Percentiles rank a stretch among this genome's conserved stretches.
Evolutionary conservation across 441 rosid species (phyloP).

Genomic region (Pelargonium fulgidum): DNA sequence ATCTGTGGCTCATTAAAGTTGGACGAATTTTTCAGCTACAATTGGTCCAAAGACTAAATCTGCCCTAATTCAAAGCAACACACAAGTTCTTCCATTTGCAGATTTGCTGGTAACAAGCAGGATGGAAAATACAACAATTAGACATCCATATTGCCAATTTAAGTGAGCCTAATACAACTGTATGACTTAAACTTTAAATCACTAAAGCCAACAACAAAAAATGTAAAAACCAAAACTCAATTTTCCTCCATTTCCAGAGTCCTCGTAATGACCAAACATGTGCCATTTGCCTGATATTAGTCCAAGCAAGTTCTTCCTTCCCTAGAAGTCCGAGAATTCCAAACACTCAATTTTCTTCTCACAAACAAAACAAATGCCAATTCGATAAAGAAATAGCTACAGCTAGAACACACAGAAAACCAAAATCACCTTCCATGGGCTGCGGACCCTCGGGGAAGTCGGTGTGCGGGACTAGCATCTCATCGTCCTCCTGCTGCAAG

Average conservation of each 20-base stretch:
- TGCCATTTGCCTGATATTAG: not conserved
- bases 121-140: not conserved
- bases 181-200: not conserved
- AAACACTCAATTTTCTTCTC: not conserved
- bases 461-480: slow-evolving; percentile 91
- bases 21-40: not conserved
- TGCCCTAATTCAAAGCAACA: not conserved
- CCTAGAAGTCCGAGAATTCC: not conserved
- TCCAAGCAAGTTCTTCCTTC: not conserved
- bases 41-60: not conserved
- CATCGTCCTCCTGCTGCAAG: slow-evolving; percentile 85
- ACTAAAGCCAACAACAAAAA: not conserved
- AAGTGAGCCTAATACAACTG: not conserved
- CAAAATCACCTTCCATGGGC: slow-evolving; percentile 76
- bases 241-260: not conserved
- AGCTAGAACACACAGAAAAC: not conserved
- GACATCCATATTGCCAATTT: not conserved
- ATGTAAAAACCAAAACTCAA: not conserved
- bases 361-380: slow-evolving; percentile 5
- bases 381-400: no score
- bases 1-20: not conserved
- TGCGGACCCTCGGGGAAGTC: slow-evolving; percentile 86
- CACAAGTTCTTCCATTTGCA: not conserved
- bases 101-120: not conserved
- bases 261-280: not conserved